These are phyloP conservation scores for Jackrogersella minutella DNA, from an alignment of 495 filamentous ascomycete species.

Conservation along the genomic window DNA sequence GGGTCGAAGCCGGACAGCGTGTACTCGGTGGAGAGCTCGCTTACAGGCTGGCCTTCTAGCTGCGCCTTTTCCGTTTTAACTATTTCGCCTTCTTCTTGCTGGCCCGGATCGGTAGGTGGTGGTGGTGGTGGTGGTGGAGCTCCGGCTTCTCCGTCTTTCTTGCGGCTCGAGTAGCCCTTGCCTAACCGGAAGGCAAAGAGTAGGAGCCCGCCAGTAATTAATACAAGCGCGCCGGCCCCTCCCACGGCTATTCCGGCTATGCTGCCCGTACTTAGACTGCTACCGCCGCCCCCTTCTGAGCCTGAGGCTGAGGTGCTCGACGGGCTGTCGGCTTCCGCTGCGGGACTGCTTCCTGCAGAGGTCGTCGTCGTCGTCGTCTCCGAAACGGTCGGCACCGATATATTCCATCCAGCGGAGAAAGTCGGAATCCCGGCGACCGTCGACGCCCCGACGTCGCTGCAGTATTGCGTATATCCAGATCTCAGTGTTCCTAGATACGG, in stretches of 20 bases:
- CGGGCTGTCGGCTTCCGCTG: not conserved
- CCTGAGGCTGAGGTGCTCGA: not conserved
- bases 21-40: slow-evolving; percentile 28
- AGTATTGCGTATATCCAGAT: slow-evolving; percentile 8
- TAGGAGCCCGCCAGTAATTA: slow-evolving; percentile 23
- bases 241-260: slow-evolving; percentile 44
- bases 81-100: not conserved
- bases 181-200: slow-evolving; percentile 37
- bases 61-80: slow-evolving; percentile 2
- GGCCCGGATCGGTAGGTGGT: too few species aligned
- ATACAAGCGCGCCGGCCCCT: slow-evolving; percentile 19
- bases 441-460: slow-evolving; percentile 13
- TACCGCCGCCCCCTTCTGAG: not conserved
- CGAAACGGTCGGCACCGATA: not conserved
- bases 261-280: slow-evolving; percentile 25
- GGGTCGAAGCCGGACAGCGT: slow-evolving; percentile 16
- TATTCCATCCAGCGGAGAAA: not conserved
- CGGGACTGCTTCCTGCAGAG: not conserved
- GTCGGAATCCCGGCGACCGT: not conserved
- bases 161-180: not conserved
- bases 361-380: not conserved
- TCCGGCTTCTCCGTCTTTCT: not conserved
- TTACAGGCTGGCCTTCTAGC: slow-evolving; percentile 27
- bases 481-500: not conserved
- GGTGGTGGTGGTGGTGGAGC: too few species aligned